Evolutionary conservation across 768 basidiomycete species (phyloP).

Genomic region (Auricularia sp.): DNA sequence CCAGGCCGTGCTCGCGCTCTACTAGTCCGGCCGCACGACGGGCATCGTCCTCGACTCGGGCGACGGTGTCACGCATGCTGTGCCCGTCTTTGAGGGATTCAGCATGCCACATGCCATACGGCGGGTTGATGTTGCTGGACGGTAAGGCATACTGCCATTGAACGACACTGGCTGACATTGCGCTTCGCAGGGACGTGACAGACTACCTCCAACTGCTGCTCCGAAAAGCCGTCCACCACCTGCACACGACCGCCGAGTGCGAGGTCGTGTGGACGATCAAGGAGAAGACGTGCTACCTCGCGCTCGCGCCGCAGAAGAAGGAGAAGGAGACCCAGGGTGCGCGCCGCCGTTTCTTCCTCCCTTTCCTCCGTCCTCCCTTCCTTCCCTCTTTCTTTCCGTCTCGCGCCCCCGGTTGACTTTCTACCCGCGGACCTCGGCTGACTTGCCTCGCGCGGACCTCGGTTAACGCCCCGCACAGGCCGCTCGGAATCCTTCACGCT

Average conservation of each 20-base stretch:
- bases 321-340: conserved; percentile 65
- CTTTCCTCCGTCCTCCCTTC: too few species aligned
- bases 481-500: conserved; percentile 81
- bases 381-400: neutral
- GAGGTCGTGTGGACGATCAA: conserved; percentile 97
- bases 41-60: conserved; percentile 99
- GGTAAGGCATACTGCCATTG: too few species aligned
- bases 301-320: conserved; percentile 85
- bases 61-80: conserved; percentile 96
- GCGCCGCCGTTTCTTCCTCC: too few species aligned
- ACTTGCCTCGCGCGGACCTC: too few species aligned
- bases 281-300: conserved; percentile 95
- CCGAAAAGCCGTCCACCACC: conserved; percentile 86
- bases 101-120: conserved; percentile 98
- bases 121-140: conserved; percentile 90
- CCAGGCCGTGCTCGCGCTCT: conserved; percentile 95
- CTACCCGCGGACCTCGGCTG: conserved; percentile 13
- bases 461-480: conserved; percentile 25
- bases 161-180: too few species aligned
- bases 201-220: conserved; percentile 91
- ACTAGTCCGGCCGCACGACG: conserved; percentile 95
- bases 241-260: conserved; percentile 93
- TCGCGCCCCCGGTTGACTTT: neutral
- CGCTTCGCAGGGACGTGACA: conserved; percentile 90
- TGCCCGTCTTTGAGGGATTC: conserved; percentile 98